Percentiles rank a stretch among this genome's conserved stretches.
Conservation (phyloP, 2,329 filamentous ascomycete species). For the Ophiocordyceps camponoti-saundersi region DNA sequence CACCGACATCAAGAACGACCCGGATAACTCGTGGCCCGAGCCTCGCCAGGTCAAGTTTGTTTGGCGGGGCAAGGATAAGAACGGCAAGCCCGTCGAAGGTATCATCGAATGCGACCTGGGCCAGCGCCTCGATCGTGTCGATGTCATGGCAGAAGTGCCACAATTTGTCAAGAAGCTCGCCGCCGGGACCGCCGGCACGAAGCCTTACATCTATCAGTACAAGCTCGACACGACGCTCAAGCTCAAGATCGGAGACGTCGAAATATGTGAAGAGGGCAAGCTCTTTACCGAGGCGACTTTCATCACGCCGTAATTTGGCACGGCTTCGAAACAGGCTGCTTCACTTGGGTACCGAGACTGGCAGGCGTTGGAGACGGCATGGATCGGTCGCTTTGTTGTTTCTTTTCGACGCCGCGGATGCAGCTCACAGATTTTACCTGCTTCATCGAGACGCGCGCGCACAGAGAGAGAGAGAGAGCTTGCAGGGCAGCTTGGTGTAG, state of each 20-base stretch:
- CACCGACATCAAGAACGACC: conserved; percentile 50
- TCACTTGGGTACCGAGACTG: conserved; percentile 6
- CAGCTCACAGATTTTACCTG: not conserved
- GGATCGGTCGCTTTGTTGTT: conserved; percentile 9
- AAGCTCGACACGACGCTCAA: conserved; percentile 56
- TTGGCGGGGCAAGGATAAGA: conserved; percentile 65
- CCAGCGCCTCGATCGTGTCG: conserved; percentile 55
- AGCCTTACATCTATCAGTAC: conserved; percentile 97
- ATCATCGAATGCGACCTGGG: conserved; percentile 53
- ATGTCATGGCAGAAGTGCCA: conserved; percentile 93
- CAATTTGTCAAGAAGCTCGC: conserved; percentile 92
- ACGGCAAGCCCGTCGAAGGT: conserved; percentile 56
- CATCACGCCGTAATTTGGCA: conserved; percentile 45
- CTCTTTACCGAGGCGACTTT: conserved; percentile 92
- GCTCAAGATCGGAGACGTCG: conserved; percentile 68
- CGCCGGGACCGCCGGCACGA: conserved; percentile 72
- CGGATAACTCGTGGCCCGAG: conserved; percentile 76
- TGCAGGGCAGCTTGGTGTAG: not conserved
- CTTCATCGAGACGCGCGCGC: not conserved
- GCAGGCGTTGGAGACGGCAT: conserved; percentile 10
- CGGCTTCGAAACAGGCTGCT: not conserved
- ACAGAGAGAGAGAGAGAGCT: not conserved
- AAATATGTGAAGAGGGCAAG: conserved; percentile 59
- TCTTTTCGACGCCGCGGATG: not conserved
- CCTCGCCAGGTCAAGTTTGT: conserved; percentile 57